These are phyloP conservation scores for Escovopsis sp. DNA, from an alignment of 2,329 filamentous ascomycete genomes.

Conservation along the genomic window DNA sequence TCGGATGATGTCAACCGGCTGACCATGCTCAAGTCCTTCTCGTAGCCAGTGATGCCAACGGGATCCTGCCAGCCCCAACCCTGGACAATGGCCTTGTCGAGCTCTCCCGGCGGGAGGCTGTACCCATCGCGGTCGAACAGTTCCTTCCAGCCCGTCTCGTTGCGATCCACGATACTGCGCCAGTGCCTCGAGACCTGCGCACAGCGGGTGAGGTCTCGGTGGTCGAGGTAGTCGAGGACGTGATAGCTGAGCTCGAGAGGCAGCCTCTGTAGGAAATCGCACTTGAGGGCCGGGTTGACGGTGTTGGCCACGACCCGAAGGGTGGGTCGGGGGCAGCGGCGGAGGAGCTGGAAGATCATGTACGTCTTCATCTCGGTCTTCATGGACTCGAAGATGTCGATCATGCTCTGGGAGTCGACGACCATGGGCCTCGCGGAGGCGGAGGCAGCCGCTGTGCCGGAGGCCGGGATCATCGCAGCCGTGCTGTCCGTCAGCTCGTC, in stretches of 20 bases:
- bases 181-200: slow-evolving; percentile 91
- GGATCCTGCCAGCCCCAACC: slow-evolving; percentile 98
- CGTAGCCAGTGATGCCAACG: slow-evolving; percentile 55
- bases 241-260: slow-evolving; percentile 79
- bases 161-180: slow-evolving; percentile 78
- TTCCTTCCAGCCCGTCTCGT: slow-evolving; percentile 93
- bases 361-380: slow-evolving; percentile 86
- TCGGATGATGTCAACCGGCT: slow-evolving; percentile 37
- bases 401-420: slow-evolving; percentile 69
- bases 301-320: slow-evolving; percentile 78
- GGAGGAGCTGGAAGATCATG: slow-evolving; percentile 90
- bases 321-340: slow-evolving; percentile 74
- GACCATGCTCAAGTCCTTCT: slow-evolving; percentile 59
- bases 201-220: slow-evolving; percentile 72
- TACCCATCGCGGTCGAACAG: slow-evolving; percentile 77
- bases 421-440: slow-evolving; percentile 21
- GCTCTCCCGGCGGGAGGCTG: slow-evolving; percentile 60
- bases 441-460: background rate
- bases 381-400: slow-evolving; percentile 83
- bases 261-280: slow-evolving; percentile 74
- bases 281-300: slow-evolving; percentile 88
- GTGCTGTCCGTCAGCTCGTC: slow-evolving; percentile 4
- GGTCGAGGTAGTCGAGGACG: slow-evolving; percentile 73
- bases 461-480: background rate
- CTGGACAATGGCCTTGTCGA: slow-evolving; percentile 72